Percentiles rank a stretch among this genome's conserved stretches.
These are phyloP conservation scores for Erysimum cheiri DNA, from an alignment of 441 rosid genomes.

Conservation along the genomic window DNA sequence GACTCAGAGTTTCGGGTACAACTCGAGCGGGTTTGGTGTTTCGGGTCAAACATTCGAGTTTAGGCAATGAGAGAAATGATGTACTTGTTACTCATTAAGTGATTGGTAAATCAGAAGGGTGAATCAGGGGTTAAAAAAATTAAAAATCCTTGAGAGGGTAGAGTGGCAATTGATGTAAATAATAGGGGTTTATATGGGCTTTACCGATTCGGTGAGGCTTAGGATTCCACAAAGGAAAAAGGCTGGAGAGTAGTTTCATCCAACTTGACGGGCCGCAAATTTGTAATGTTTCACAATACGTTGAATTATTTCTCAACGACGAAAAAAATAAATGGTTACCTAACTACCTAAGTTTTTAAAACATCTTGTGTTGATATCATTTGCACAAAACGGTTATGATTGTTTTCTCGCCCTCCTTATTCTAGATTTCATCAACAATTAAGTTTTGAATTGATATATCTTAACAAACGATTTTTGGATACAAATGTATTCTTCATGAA, in stretches of 20 bases:
- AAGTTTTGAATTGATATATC: too few relatives aligned
- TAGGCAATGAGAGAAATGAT: conserved; percentile 44
- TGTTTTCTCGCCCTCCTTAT: too few relatives aligned
- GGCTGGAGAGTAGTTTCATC: conserved; percentile 8
- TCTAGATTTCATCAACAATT: too few relatives aligned
- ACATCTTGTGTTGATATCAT: neutral
- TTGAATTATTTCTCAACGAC: conserved; percentile 2
- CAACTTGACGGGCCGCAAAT: neutral
- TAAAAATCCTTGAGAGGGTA: conserved; percentile 2
- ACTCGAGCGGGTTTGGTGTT: conserved; percentile 48
- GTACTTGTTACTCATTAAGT: neutral
- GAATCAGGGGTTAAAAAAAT: too few relatives aligned
- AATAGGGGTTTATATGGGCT: conserved; percentile 53
- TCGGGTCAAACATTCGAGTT: conserved; percentile 62
- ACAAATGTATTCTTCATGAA: neutral
- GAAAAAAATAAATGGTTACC: conserved; percentile 12
- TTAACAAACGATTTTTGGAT: neutral
- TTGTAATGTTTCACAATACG: conserved; percentile 2
- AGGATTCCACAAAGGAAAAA: conserved; percentile 32
- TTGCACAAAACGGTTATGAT: neutral
- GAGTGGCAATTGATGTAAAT: conserved; percentile 56
- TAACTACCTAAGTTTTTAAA: neutral
- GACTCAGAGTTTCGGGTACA: conserved; percentile 48
- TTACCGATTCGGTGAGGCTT: conserved; percentile 36
- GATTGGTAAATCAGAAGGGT: conserved; percentile 1